These are phyloP conservation scores for Paraphoma sp. DNA, from an alignment of 2,329 filamentous ascomycete genomes.

Conservation along the genomic window DNA sequence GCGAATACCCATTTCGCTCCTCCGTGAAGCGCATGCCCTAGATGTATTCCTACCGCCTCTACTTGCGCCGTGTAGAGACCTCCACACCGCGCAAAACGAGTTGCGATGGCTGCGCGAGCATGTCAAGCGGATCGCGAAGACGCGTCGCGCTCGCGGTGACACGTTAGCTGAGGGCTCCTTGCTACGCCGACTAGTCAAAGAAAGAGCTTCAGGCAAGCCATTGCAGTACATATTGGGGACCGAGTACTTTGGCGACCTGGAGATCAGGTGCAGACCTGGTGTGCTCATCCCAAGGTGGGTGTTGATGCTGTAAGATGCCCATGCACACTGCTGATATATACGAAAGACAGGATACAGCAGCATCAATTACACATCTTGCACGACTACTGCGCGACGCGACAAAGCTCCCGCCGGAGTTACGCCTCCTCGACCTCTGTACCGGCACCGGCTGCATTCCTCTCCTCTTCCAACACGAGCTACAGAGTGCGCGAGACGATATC, in stretches of 20 bases:
- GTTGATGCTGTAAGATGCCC: conserved; percentile 21
- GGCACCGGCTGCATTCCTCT: conserved; percentile 91
- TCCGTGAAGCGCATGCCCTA: conserved; percentile 61
- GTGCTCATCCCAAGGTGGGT: conserved; percentile 82
- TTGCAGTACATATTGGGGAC: conserved; percentile 89
- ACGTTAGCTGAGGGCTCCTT: conserved; percentile 25
- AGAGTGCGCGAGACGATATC: conserved; percentile 30
- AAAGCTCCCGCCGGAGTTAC: conserved; percentile 51
- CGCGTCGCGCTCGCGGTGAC: conserved; percentile 25
- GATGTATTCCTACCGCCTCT: conserved; percentile 66
- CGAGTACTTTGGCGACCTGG: conserved; percentile 84
- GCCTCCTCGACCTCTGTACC: conserved; percentile 84
- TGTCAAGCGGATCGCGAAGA: conserved; percentile 36
- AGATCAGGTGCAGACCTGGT: conserved; percentile 76
- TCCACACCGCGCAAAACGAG: conserved; percentile 71
- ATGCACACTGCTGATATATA: conserved; percentile 13
- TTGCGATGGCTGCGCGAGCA: conserved; percentile 75
- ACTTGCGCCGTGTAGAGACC: conserved; percentile 67
- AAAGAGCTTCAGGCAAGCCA: conserved; percentile 69
- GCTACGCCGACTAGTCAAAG: conserved; percentile 30
- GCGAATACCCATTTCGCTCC: conserved; percentile 65
- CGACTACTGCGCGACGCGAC: conserved; percentile 30
- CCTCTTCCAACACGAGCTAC: conserved; percentile 70
- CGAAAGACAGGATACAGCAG: conserved; percentile 54
- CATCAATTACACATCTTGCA: conserved; percentile 43